phyloP scores from a whole-genome alignment of 2,329 filamentous ascomycete species.

The Lachnellula arida region DNA sequence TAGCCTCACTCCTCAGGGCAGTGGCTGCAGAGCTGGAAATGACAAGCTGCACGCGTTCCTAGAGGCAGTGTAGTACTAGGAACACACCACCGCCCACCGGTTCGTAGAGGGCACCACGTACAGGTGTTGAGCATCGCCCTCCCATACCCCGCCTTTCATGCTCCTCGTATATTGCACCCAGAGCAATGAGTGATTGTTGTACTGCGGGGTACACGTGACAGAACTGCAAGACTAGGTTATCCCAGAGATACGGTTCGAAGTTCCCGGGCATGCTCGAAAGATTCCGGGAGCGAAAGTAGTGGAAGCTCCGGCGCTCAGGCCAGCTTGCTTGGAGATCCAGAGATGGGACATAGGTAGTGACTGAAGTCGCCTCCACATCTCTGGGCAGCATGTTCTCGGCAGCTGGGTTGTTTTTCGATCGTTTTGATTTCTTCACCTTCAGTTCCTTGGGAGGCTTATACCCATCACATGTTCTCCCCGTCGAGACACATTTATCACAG shows the following conservation, averaged over 20 bases:
- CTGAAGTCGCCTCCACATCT: neutral
- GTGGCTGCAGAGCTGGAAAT: no score
- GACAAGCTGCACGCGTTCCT: no score
- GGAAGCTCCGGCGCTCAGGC: conserved; percentile 16
- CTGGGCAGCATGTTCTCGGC: no score
- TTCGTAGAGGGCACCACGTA: no score
- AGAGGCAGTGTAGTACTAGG: no score
- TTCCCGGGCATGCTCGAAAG: conserved; percentile 16
- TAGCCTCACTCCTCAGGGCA: no score
- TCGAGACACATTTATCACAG: conserved; percentile 12
- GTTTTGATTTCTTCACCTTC: neutral
- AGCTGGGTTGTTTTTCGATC: neutral
- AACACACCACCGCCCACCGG: no score
- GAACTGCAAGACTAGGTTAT: conserved; percentile 9
- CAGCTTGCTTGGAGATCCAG: conserved; percentile 5
- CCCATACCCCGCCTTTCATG: neutral
- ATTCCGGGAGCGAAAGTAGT: conserved; percentile 18
- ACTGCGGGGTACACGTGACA: conserved; percentile 11
- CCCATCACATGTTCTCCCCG: conserved; percentile 16
- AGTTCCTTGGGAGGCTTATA: conserved; percentile 6
- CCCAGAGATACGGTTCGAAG: conserved; percentile 18
- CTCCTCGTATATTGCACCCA: conserved; percentile 13
- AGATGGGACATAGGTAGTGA: neutral
- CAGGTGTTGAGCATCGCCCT: no score
- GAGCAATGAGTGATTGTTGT: conserved; percentile 6